Conservation (phyloP, 768 basidiomycete species). For the Suillus decipiens region DNA sequence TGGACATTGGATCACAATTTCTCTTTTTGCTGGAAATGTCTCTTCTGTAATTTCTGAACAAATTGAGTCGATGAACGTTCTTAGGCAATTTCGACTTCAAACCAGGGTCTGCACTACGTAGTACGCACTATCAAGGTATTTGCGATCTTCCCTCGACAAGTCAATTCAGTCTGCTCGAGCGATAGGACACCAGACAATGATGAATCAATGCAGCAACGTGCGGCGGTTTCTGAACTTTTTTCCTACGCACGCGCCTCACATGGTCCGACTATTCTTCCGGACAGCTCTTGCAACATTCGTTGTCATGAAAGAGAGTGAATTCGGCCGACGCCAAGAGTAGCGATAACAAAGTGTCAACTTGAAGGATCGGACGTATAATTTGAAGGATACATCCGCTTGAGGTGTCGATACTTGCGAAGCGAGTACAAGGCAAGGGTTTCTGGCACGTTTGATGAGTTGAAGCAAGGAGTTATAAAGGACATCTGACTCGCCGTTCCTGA, state of each 20-base stretch:
- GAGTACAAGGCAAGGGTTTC: slow-evolving; percentile 85
- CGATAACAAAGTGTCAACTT: background rate
- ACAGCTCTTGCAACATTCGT: background rate
- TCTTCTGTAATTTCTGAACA: background rate
- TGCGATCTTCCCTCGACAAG: background rate
- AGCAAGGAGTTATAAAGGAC: background rate
- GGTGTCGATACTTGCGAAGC: slow-evolving; percentile 78
- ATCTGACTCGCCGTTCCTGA: slow-evolving; percentile 69
- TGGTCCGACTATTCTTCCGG: background rate
- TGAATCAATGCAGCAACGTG: background rate
- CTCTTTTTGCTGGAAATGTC: background rate
- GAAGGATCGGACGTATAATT: slow-evolving; percentile 15
- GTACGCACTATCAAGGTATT: background rate
- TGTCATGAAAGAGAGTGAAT: background rate
- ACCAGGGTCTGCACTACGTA: background rate
- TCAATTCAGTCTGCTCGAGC: background rate
- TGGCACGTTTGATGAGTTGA: slow-evolving; percentile 25
- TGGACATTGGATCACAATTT: background rate
- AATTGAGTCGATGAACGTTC: background rate
- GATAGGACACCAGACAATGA: background rate
- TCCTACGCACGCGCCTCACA: background rate
- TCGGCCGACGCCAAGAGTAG: background rate
- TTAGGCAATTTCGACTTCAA: background rate
- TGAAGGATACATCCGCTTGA: slow-evolving; percentile 69
- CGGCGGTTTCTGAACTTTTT: background rate